phyloP scores from a whole-genome alignment of 1,284 basidiomycete genomes.

The Polyporus tsugae region DNA sequence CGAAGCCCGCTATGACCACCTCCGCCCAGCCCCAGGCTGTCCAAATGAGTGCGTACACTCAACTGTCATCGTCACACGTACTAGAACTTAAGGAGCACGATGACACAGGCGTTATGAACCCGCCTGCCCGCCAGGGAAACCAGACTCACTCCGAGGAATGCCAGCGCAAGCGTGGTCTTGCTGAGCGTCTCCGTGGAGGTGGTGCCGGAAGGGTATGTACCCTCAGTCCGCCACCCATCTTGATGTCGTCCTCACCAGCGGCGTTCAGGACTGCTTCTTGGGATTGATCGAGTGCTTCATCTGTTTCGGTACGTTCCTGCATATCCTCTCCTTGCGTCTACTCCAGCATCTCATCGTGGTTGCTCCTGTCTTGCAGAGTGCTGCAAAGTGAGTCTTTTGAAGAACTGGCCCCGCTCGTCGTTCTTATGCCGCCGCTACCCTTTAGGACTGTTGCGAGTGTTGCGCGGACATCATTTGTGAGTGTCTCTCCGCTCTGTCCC shows the following conservation, averaged over 20 bases:
- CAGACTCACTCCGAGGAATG: constrained; percentile 44
- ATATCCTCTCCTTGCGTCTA: neutral
- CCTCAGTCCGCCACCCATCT: neutral
- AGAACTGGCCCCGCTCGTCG: neutral
- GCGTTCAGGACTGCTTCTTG: constrained; percentile 64
- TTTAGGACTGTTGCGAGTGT: constrained; percentile 53
- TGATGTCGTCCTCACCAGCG: constrained; percentile 19
- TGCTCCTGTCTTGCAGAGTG: constrained; percentile 39
- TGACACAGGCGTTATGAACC: constrained; percentile 49
- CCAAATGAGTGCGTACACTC: constrained; percentile 58
- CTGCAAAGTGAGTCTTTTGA: constrained; percentile 44
- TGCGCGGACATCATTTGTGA: constrained; percentile 52
- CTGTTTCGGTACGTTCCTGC: constrained; percentile 61
- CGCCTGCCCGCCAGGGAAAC: constrained; percentile 41
- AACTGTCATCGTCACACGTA: neutral
- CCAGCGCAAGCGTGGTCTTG: constrained; percentile 46
- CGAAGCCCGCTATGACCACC: constrained; percentile 50
- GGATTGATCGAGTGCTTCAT: constrained; percentile 67
- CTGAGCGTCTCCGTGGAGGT: constrained; percentile 65
- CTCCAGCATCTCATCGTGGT: neutral
- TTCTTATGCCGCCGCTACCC: constrained; percentile 14
- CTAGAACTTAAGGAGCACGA: neutral
- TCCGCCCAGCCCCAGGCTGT: constrained; percentile 58
- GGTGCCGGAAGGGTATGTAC: constrained; percentile 62
- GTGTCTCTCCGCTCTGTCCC: constrained; percentile 30